Evolutionary conservation across 1,284 basidiomycete species (phyloP), one percentile per base, ranked within the genome.

Genomic region (Xerocomus amazonicus): DNA sequence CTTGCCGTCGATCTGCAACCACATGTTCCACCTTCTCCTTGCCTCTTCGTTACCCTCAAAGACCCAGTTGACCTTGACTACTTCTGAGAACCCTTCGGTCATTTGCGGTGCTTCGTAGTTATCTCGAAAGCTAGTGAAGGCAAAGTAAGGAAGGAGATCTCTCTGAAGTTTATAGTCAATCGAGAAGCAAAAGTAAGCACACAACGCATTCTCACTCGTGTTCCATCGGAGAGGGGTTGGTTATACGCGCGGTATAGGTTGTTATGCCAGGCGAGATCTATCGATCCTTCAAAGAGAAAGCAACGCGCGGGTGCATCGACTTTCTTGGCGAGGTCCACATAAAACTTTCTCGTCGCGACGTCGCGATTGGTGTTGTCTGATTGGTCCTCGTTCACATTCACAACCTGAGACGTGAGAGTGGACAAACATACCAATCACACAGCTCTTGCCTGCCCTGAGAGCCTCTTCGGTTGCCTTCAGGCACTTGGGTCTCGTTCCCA

Each of bases 351-450:
- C 7, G 89, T 92, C 19, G 70, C 65, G 8, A 60, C 63, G 61
- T 92, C 79, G 4, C 90, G 80, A 65, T 94, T 94, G 12, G 92
- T 94, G 62, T 94, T 95, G 66, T 96, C 93, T 91, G 54, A 4
- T 23, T 4, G 19, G 4, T 23, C 19, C 40, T 8, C n/a, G n/a
- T n/a, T 34, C 9, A 17, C 4, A 39, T 45, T 48, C 42, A 51
- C 29, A 41, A 36, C 9, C 19, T 16, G 1, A 33, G 9, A 27
- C 36, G 27, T 17, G 26, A 9, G 6, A n/a, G 9, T 36, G 3
- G 32, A 19, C 38, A 9, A 38, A 66, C 80, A 45, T 54, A 85
- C 90, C 90, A 38, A 97, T 74, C 8, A 94, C 88, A 56, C 88
- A 88, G 48, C 83, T 83, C 59, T 77, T 73, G 5, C 80, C 81